Evolutionary conservation across 2,329 filamentous ascomycete genomes (phyloP).

Genomic region (Pseudogymnoascus sp.): DNA sequence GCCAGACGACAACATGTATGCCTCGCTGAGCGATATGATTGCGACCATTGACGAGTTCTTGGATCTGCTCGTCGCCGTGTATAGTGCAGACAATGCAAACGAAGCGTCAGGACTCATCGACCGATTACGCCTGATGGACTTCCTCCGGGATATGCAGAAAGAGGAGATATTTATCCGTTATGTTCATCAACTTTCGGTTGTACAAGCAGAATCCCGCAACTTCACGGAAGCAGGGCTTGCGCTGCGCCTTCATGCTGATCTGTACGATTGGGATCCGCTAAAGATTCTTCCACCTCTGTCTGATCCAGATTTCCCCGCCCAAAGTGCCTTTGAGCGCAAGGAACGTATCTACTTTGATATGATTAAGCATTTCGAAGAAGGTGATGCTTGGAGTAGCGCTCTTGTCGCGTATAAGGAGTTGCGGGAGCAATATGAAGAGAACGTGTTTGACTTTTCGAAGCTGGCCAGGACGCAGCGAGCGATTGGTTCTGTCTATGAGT

Average conservation of each 20-base stretch:
- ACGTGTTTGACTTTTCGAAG: constrained; percentile 85
- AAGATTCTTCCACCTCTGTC: constrained; percentile 55
- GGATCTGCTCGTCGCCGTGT: constrained; percentile 82
- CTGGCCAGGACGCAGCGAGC: constrained; percentile 81
- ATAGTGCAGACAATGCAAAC: constrained; percentile 63
- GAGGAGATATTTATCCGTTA: constrained; percentile 96
- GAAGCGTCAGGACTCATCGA: constrained; percentile 82
- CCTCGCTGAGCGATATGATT: constrained; percentile 70
- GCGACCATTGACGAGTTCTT: constrained; percentile 82
- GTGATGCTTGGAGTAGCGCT: constrained; percentile 87
- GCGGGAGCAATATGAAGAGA: constrained; percentile 82
- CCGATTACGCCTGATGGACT: constrained; percentile 86
- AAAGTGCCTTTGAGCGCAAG: constrained; percentile 86
- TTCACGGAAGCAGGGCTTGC: constrained; percentile 83
- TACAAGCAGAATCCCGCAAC: constrained; percentile 70
- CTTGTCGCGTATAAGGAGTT: constrained; percentile 85
- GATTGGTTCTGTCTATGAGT: constrained; percentile 88
- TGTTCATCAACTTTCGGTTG: constrained; percentile 77
- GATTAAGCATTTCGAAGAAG: constrained; percentile 90
- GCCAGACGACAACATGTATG: constrained; percentile 64
- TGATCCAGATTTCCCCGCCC: constrained; percentile 72
- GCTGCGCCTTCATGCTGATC: constrained; percentile 79
- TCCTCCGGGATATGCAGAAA: constrained; percentile 91
- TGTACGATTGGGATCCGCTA: constrained; percentile 83
- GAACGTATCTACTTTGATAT: constrained; percentile 89